These are phyloP conservation scores for Fusarium metavorans DNA, from an alignment of 2,329 filamentous ascomycete species.

Conservation along the genomic window DNA sequence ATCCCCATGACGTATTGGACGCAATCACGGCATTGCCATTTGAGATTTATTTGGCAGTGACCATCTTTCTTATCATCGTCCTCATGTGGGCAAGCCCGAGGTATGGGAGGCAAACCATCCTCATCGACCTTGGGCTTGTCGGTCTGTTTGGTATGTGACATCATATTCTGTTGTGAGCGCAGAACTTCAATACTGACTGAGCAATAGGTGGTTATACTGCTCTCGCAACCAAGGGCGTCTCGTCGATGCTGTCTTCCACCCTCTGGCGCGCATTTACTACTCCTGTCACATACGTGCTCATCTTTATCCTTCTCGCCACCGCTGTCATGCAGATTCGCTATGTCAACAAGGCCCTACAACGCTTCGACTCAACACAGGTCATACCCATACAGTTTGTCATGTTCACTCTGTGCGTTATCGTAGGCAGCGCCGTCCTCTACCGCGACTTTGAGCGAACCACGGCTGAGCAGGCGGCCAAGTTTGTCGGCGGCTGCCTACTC, in stretches of 20 bases:
- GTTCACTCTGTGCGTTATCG: constrained; percentile 94
- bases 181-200: constrained; percentile 23
- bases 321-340: constrained; percentile 98
- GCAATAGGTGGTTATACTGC: constrained; percentile 89
- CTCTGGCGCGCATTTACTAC: constrained; percentile 91
- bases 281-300: constrained; percentile 89
- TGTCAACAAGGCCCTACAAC: constrained; percentile 86
- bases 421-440: constrained; percentile 93
- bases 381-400: constrained; percentile 98
- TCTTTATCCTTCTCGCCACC: constrained; percentile 82
- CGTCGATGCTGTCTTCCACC: constrained; percentile 92
- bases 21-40: constrained; percentile 91
- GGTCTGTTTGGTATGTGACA: constrained; percentile 83
- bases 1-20: constrained; percentile 89
- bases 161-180: constrained; percentile 5
- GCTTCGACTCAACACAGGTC: constrained; percentile 97
- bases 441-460: constrained; percentile 92
- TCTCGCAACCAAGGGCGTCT: constrained; percentile 94
- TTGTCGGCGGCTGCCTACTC: constrained; percentile 88
- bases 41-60: constrained; percentile 88
- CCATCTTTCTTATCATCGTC: constrained; percentile 76
- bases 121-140: constrained; percentile 94
- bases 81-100: constrained; percentile 86
- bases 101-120: constrained; percentile 87
- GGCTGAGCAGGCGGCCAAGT: constrained; percentile 80